Conservation (phyloP, 164 flowering plant genomes). For the Liquidambar formosana region DNA sequence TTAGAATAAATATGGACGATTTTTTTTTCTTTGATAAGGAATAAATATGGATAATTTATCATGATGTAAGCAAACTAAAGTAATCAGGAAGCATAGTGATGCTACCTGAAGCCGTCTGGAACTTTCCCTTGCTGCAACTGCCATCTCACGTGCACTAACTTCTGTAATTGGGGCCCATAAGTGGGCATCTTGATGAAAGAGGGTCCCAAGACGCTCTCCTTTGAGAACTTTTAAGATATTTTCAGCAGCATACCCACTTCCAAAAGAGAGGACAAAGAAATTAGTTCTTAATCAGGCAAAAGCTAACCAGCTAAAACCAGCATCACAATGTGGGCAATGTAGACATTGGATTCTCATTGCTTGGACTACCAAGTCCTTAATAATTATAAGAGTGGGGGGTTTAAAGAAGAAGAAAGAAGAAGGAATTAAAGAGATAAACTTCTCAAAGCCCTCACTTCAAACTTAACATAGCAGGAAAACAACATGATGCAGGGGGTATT, state of each 20-base stretch:
- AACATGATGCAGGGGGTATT: too few species aligned
- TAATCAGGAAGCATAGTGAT: neutral
- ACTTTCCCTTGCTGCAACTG: slow-evolving; percentile 93
- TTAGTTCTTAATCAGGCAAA: slow-evolving; percentile 14
- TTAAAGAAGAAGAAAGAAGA: neutral
- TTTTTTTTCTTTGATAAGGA: too few species aligned
- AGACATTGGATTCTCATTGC: too few species aligned
- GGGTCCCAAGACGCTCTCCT: slow-evolving; percentile 83
- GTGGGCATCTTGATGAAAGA: slow-evolving; percentile 87
- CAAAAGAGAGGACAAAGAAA: slow-evolving; percentile 13
- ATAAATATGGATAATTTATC: neutral
- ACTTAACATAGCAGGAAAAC: too few species aligned
- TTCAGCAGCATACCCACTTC: slow-evolving; percentile 75
- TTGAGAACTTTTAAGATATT: slow-evolving; percentile 72
- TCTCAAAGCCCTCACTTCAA: too few species aligned
- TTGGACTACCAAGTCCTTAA: neutral
- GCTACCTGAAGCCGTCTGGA: slow-evolving; percentile 91
- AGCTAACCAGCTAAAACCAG: neutral
- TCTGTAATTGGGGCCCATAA: slow-evolving; percentile 54
- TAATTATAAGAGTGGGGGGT: neutral
- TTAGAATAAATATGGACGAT: neutral
- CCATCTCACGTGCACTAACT: slow-evolving; percentile 76
- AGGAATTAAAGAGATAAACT: neutral
- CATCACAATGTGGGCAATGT: neutral
- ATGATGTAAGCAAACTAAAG: neutral